These are phyloP conservation scores for Trichoderma erinaceum DNA, from an alignment of 495 filamentous ascomycete genomes.

Conservation along the genomic window DNA sequence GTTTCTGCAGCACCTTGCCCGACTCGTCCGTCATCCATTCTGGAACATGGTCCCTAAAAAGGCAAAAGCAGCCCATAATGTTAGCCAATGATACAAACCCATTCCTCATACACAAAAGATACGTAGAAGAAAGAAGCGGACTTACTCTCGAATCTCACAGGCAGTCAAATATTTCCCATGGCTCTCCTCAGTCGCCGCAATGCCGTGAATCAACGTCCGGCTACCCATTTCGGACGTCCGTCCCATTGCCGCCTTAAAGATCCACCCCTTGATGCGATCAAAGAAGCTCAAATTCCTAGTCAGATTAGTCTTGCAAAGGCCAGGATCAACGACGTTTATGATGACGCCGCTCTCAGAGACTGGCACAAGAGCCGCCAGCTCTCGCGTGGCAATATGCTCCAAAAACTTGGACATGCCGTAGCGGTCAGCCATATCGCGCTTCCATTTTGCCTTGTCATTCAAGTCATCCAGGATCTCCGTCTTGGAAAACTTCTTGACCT, in stretches of 20 bases:
- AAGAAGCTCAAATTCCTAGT: constrained; percentile 21
- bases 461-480: neutral
- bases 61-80: neutral
- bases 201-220: constrained; percentile 13
- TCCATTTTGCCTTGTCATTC: neutral
- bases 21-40: constrained; percentile 9
- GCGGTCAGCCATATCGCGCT: constrained; percentile 14
- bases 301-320: constrained; percentile 36
- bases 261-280: neutral
- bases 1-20: neutral
- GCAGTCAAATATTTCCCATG: constrained; percentile 17
- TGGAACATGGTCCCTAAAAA: neutral
- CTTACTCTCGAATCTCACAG: constrained; percentile 13
- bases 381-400: constrained; percentile 32
- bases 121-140: neutral
- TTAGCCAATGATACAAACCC: neutral
- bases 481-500: neutral
- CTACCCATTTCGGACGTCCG: constrained; percentile 12
- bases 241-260: neutral
- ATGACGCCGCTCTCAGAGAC: constrained; percentile 30
- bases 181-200: neutral
- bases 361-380: constrained; percentile 25
- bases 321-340: constrained; percentile 42
- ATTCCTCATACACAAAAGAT: no score
- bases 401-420: constrained; percentile 36